phyloP scores from a whole-genome alignment of 495 filamentous ascomycete species.

The Neurospora sp. region DNA sequence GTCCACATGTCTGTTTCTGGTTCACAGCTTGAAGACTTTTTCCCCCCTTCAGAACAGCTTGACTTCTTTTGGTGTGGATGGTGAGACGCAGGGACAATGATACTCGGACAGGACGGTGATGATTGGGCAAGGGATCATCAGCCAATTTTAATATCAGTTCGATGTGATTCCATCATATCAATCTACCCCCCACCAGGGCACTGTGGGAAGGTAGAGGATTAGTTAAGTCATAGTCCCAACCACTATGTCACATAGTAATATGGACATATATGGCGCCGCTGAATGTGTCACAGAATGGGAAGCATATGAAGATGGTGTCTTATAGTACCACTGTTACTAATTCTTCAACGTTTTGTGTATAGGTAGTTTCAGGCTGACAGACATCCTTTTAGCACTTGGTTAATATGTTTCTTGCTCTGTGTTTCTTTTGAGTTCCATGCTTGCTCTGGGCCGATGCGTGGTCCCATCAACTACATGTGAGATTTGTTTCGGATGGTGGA shows the following conservation, averaged over 20 bases:
- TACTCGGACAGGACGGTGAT: background rate
- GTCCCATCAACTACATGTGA: background rate
- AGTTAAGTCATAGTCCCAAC: background rate
- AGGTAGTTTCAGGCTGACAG: background rate
- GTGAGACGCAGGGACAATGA: background rate
- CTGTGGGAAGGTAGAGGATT: background rate
- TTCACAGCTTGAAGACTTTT: background rate
- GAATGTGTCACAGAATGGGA: background rate
- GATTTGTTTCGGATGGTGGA: background rate
- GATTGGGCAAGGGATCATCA: background rate
- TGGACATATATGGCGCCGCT: background rate
- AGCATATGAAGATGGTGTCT: background rate
- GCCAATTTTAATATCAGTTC: background rate
- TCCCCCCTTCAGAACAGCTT: background rate
- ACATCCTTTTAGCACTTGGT: background rate
- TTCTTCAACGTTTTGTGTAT: background rate
- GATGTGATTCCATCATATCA: background rate
- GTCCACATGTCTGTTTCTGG: background rate
- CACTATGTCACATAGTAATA: background rate
- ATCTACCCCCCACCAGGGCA: background rate
- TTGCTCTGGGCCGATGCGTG: background rate
- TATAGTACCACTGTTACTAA: background rate
- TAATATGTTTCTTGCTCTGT: background rate
- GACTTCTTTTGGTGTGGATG: background rate
- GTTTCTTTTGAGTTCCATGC: background rate